Conservation (phyloP, 1,139 yeast genomes). For the Magnusiomyces tetraspermus region DNA sequence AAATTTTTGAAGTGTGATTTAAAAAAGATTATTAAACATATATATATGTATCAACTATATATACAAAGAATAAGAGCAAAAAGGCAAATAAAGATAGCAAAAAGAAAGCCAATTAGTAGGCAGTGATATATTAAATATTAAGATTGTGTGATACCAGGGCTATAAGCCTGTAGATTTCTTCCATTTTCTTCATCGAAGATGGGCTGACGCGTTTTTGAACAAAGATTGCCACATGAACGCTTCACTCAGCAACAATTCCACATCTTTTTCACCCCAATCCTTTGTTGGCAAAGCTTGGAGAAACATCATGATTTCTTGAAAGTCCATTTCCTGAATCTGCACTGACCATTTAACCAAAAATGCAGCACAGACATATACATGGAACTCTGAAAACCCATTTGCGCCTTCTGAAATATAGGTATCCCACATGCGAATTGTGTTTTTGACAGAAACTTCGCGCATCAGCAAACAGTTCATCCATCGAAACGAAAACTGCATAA, state of each 20-base stretch:
- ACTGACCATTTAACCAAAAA: constrained; percentile 80
- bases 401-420: constrained; percentile 86
- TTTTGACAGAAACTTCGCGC: constrained; percentile 76
- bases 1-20: too few relatives aligned
- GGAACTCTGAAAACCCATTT: constrained; percentile 78
- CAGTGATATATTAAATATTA: too few relatives aligned
- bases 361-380: constrained; percentile 97
- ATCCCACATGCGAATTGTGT: constrained; percentile 95
- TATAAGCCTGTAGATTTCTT: too few relatives aligned
- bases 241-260: constrained; percentile 85
- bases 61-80: too few relatives aligned
- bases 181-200: too few relatives aligned
- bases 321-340: constrained; percentile 75
- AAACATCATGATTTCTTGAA: constrained; percentile 86
- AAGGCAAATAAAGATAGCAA: too few relatives aligned
- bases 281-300: constrained; percentile 82
- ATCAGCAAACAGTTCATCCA: constrained; percentile 98
- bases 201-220: constrained; percentile 76
- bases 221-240: constrained; percentile 95
- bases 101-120: too few relatives aligned
- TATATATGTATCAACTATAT: too few relatives aligned
- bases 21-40: too few relatives aligned
- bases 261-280: constrained; percentile 79
- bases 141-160: too few relatives aligned
- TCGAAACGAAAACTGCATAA: constrained; percentile 87